Evolutionary conservation across 495 filamentous ascomycete species (phyloP).

Genomic region (Neurospora terricola): DNA sequence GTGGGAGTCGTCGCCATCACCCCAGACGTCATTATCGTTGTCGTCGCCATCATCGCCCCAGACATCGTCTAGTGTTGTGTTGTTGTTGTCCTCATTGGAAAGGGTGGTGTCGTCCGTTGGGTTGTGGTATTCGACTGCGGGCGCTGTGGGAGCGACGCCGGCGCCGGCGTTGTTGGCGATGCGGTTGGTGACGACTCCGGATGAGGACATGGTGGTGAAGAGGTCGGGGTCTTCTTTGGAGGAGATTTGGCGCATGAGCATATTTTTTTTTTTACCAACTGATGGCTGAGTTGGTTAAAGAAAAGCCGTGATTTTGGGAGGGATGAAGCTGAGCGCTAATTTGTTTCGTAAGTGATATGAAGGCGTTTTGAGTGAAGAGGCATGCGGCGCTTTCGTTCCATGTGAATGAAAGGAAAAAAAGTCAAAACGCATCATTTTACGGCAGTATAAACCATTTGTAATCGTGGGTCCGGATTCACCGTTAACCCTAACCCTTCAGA

Average conservation of each 20-base stretch:
- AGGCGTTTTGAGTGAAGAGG: not conserved
- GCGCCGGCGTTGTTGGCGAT: not conserved
- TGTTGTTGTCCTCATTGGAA: not conserved
- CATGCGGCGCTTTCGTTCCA: not conserved
- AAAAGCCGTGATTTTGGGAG: too few relatives aligned
- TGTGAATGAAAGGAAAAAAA: not conserved
- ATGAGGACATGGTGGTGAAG: conserved; percentile 13
- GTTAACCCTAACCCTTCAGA: not conserved
- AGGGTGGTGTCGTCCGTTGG: not conserved
- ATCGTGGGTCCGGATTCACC: not conserved
- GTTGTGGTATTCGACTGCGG: not conserved
- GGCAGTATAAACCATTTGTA: too few relatives aligned
- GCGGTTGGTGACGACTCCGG: not conserved
- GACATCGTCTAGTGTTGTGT: conserved; percentile 17
- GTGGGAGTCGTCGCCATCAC: not conserved
- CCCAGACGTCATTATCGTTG: not conserved
- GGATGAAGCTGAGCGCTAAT: not conserved
- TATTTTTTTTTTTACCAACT: not conserved
- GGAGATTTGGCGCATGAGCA: conserved; percentile 14
- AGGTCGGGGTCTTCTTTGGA: conserved; percentile 12
- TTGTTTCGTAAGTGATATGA: not conserved
- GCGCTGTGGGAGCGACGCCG: not conserved
- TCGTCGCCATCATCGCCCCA: conserved; percentile 11
- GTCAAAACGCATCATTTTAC: not conserved
- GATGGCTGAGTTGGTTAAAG: not conserved